A percentile compares a stretch with the other conserved stretches of the same genome.
Conservation (phyloP, 352 stramenopile genomes). For the Pythium guiyangense region DNA sequence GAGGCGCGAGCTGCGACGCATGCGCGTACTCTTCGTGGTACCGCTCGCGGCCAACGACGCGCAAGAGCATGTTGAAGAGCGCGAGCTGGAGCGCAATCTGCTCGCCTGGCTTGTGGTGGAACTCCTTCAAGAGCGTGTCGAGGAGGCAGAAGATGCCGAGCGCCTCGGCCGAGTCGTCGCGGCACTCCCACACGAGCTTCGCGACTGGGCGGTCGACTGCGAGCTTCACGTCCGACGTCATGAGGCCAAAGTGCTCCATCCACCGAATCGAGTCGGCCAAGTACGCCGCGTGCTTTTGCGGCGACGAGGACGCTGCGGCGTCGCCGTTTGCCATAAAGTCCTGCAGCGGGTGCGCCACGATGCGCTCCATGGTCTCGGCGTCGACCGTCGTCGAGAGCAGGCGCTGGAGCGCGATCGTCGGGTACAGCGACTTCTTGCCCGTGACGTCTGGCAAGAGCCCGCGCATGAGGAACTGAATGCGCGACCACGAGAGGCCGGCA, state of each 20-base stretch:
- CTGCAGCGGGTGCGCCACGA: slow-evolving; percentile 76
- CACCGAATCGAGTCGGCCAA: slow-evolving; percentile 88
- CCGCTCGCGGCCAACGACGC: slow-evolving; percentile 71
- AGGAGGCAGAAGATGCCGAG: slow-evolving; percentile 81
- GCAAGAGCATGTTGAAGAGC: slow-evolving; percentile 85
- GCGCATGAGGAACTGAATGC: slow-evolving; percentile 97
- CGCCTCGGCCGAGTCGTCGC: slow-evolving; percentile 73
- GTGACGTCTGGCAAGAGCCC: slow-evolving; percentile 93
- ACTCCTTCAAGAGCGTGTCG: slow-evolving; percentile 73
- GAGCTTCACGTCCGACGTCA: slow-evolving; percentile 71
- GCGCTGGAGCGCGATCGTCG: slow-evolving; percentile 90
- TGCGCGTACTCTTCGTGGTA: slow-evolving; percentile 74
- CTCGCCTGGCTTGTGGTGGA: slow-evolving; percentile 83
- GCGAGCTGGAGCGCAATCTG: slow-evolving; percentile 78
- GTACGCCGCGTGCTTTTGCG: slow-evolving; percentile 59
- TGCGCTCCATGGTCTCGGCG: slow-evolving; percentile 86
- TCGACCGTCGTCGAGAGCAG: slow-evolving; percentile 90
- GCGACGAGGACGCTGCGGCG: slow-evolving; percentile 10
- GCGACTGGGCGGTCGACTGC: slow-evolving; percentile 68
- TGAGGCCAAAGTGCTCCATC: slow-evolving; percentile 86
- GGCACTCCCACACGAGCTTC: slow-evolving; percentile 81
- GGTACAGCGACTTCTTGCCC: slow-evolving; percentile 90
- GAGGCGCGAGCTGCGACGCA: slow-evolving; percentile 44
- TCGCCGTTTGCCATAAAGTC: slow-evolving; percentile 55
- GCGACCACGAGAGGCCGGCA: slow-evolving; percentile 91